Evolutionary conservation across 768 basidiomycete species (phyloP), one percentile per base, ranked within the genome.

Genomic region (Tylopilus felleus): DNA sequence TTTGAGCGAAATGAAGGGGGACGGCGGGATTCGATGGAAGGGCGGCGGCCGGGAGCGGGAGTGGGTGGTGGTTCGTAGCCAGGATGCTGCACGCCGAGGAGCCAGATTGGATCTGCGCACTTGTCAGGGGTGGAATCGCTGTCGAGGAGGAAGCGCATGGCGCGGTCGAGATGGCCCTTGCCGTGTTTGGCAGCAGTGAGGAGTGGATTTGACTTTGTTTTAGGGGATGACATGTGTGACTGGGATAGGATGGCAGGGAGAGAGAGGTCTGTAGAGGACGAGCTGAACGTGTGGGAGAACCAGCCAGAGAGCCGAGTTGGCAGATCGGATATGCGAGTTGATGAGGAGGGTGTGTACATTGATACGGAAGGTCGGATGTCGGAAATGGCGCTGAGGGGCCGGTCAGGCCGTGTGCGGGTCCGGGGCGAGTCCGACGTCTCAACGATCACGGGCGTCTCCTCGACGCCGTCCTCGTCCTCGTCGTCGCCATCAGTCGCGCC

Each of bases 81-180:
- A 4, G 82, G 79, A 56, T 93, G 93, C 58, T 81, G 78, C 4
- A 93, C 84, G 36, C 94, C 95, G 22, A 97, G 77, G 2, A 97
- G 71, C 93, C 93, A 97, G 27, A 98, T 96, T 0, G 86, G 81
- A 19, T 94, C 90, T 0, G 79, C 65, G 50, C 84, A 93, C 64
- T 80, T 85, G 68, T 97, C 93, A 2, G 90, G 91, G 4, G 80
- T 82, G 17, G 93, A 83, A 70, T 98, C 95, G 60, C 83, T 83
- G 73, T 98, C 95, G 56, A 96, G 78, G n/a, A 98, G 76, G 72
- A 93, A 91, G 42, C 93, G 79, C 77, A 93, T 83, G 3, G 88
- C 90, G 68, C 88, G 89, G 74, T 90, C 89, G 47, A 90, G 71
- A 54, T 87, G 85, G 22, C 84, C 86, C 60, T 86, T 87, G 39